phyloP scores from a whole-genome alignment of 331 rosid species.

The Dryas integrifolia region DNA sequence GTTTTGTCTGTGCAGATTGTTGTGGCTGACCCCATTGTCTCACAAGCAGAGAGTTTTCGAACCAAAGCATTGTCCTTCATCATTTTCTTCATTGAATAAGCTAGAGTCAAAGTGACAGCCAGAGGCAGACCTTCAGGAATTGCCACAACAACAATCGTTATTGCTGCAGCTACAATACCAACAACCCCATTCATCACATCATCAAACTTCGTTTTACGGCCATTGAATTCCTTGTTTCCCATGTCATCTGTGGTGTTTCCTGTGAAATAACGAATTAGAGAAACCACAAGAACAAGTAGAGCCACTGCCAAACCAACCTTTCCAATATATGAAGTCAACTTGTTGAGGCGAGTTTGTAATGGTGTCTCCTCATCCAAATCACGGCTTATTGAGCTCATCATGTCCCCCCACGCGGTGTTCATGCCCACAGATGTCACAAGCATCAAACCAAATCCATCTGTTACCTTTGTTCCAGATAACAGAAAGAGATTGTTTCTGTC shows the following conservation, averaged over 20 bases:
- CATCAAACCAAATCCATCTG: constrained; percentile 42
- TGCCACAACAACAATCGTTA: constrained; percentile 45
- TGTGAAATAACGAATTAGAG: constrained; percentile 37
- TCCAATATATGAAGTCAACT: constrained; percentile 35
- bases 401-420: constrained; percentile 28
- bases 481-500: constrained; percentile 26
- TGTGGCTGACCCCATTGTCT: constrained; percentile 49
- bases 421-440: constrained; percentile 40
- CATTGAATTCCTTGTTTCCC: constrained; percentile 32
- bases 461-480: constrained; percentile 42
- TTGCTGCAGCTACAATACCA: constrained; percentile 33
- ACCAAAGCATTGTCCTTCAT: constrained; percentile 46
- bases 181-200: constrained; percentile 27
- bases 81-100: constrained; percentile 39
- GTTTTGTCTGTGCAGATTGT: constrained; percentile 49
- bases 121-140: constrained; percentile 45
- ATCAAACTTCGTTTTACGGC: constrained; percentile 27
- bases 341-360: constrained; percentile 37
- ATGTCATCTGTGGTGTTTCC: constrained; percentile 30
- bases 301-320: constrained; percentile 35
- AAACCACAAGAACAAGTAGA: constrained; percentile 30
- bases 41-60: constrained; percentile 43
- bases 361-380: constrained; percentile 38
- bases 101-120: constrained; percentile 40
- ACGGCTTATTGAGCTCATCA: constrained; percentile 38